These are phyloP conservation scores for Colletotrichum nymphaeae DNA, from an alignment of 2,329 filamentous ascomycete genomes.

Conservation along the genomic window DNA sequence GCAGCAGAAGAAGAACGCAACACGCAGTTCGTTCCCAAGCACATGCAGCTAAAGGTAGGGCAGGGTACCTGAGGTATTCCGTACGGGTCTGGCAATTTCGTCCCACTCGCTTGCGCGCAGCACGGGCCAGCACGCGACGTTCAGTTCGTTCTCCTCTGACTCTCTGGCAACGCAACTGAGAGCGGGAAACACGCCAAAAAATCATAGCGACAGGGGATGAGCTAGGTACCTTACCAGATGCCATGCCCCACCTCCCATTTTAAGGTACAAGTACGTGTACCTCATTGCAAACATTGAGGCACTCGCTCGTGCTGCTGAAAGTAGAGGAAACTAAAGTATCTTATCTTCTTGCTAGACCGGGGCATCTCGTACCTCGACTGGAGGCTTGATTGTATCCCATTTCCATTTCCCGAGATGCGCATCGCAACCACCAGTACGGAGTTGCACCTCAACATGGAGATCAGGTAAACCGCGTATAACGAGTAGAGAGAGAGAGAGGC, in stretches of 20 bases:
- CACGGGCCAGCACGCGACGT: constrained; percentile 27
- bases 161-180: constrained; percentile 4
- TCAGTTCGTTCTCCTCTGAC: constrained; percentile 1
- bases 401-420: neutral
- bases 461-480: too few relatives aligned
- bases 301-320: neutral
- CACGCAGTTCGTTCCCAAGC: neutral
- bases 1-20: neutral
- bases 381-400: neutral
- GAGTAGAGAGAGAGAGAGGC: neutral
- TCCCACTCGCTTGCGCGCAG: constrained; percentile 32
- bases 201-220: constrained; percentile 25
- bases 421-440: neutral
- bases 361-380: neutral
- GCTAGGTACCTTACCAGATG: constrained; percentile 22
- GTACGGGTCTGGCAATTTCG: constrained; percentile 35
- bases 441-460: neutral
- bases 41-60: constrained; percentile 13
- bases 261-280: neutral
- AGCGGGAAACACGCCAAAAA: constrained; percentile 15
- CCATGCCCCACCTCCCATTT: constrained; percentile 7
- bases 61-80: neutral
- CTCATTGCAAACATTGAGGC: neutral
- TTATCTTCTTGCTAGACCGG: neutral
- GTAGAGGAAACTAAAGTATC: neutral